These are phyloP conservation scores for Russula griseocarnosa DNA, from an alignment of 768 basidiomycete species.

Conservation along the genomic window DNA sequence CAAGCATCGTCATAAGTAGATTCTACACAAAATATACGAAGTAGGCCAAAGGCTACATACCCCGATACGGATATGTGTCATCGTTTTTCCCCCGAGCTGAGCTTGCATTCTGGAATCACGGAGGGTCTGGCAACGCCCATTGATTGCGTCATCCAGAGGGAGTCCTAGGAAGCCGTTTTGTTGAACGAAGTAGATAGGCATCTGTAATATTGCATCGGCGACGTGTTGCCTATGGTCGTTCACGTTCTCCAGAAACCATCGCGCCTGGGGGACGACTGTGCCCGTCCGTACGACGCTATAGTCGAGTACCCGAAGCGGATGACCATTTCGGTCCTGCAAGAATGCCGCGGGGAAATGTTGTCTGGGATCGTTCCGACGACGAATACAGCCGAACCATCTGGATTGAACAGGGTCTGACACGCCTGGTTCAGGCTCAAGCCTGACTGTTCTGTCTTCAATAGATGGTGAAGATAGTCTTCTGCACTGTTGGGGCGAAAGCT, in stretches of 20 bases:
- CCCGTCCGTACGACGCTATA: background rate
- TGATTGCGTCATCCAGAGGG: conserved; percentile 5
- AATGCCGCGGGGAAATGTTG: background rate
- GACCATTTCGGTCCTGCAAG: background rate
- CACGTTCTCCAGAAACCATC: conserved; percentile 12
- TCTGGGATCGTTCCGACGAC: background rate
- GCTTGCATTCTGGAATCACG: background rate
- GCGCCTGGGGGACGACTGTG: conserved; percentile 18
- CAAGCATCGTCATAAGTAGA: background rate
- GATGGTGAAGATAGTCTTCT: conserved; percentile 14
- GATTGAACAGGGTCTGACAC: background rate
- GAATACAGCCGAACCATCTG: background rate
- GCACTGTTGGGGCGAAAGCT: conserved; percentile 5
- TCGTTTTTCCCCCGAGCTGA: conserved; percentile 16
- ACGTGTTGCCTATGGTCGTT: conserved; percentile 17
- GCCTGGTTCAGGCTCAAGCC: conserved; percentile 2
- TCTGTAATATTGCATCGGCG: conserved; percentile 12
- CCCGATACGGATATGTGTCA: conserved; percentile 17
- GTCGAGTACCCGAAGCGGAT: conserved; percentile 11
- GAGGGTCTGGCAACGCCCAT: conserved; percentile 15
- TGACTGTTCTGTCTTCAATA: conserved; percentile 6
- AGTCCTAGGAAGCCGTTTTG: conserved; percentile 11
- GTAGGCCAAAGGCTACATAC: conserved; percentile 5
- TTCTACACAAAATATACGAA: too few species aligned
- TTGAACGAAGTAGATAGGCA: conserved; percentile 24